Conservation (phyloP, 352 stramenopile genomes). For the Blastocystis sp. region DNA sequence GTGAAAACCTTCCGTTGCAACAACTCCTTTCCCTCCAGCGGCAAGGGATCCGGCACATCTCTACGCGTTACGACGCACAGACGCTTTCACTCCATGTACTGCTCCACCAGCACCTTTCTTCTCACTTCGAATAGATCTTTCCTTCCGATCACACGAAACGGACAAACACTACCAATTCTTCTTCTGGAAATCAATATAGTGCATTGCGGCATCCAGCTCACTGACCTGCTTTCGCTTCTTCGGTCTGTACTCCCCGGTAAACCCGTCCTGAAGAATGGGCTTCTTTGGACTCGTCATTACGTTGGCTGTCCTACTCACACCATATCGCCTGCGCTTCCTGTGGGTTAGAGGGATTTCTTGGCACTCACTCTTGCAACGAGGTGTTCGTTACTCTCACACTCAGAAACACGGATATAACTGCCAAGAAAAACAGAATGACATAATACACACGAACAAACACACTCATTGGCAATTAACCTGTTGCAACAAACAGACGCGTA, state of each 20-base stretch:
- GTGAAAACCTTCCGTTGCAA: not conserved
- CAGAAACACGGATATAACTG: not conserved
- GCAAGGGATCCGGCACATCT: slow-evolving; percentile 37
- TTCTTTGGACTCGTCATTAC: no score
- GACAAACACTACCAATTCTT: slow-evolving; percentile 8
- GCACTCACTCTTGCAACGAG: not conserved
- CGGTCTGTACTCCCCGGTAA: not conserved
- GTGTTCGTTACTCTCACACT: slow-evolving; percentile 10
- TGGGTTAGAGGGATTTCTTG: not conserved
- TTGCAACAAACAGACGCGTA: slow-evolving; percentile 47
- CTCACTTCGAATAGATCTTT: slow-evolving; percentile 54
- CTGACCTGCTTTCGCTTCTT: not conserved
- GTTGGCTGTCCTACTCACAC: no score
- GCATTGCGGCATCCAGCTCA: slow-evolving; percentile 52
- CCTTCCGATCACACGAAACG: not conserved
- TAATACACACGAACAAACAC: slow-evolving; percentile 46
- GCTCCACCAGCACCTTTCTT: slow-evolving; percentile 26
- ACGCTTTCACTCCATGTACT: slow-evolving; percentile 41
- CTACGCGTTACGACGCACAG: not conserved
- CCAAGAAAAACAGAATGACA: slow-evolving; percentile 24
- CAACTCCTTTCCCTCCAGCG: slow-evolving; percentile 11
- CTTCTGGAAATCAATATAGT: slow-evolving; percentile 65
- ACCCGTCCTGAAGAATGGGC: not conserved
- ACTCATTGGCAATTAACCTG: not conserved
- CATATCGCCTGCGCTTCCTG: not conserved